Evolutionary conservation across 495 filamentous ascomycete species (phyloP).

Genomic region (Trichodelitschia bisporula): DNA sequence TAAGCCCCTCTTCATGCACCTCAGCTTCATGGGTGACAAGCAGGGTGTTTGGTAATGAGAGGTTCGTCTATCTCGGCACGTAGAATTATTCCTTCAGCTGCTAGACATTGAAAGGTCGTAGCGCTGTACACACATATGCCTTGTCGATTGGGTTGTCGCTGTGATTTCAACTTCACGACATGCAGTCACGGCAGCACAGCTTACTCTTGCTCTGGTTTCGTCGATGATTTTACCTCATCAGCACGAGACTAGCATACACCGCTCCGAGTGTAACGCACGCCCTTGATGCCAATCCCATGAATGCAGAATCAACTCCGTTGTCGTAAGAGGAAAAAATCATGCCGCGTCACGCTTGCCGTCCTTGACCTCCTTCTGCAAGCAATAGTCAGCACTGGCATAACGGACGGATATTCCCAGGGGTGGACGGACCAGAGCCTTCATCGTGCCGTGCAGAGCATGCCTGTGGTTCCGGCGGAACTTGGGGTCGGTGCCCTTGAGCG

Average conservation of each 20-base stretch:
- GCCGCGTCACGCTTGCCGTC: constrained; percentile 53
- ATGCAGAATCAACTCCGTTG: too few species aligned
- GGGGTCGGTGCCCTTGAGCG: constrained; percentile 93
- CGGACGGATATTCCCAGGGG: neutral
- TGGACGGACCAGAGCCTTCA: constrained; percentile 76
- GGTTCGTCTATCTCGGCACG: constrained; percentile 72
- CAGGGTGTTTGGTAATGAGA: constrained; percentile 84
- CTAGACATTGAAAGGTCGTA: constrained; percentile 45
- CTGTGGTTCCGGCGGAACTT: constrained; percentile 99
- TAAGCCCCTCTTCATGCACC: constrained; percentile 82
- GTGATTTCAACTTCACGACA: too few species aligned
- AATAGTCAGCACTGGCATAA: constrained; percentile 6
- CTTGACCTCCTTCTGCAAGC: constrained; percentile 76
- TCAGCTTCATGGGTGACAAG: constrained; percentile 26
- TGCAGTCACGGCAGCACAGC: too few species aligned
- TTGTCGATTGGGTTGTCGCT: too few species aligned
- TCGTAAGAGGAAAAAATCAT: constrained; percentile 23
- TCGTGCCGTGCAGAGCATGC: constrained; percentile 95
- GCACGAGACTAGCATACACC: too few species aligned
- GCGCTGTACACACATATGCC: constrained; percentile 99
- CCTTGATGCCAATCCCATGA: too few species aligned
- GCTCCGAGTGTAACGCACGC: too few species aligned
- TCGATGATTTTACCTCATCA: too few species aligned
- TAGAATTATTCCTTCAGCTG: constrained; percentile 80
- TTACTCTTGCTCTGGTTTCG: too few species aligned